These are phyloP conservation scores for Prunus mume DNA, from an alignment of 306 rosid species.

Conservation along the genomic window DNA sequence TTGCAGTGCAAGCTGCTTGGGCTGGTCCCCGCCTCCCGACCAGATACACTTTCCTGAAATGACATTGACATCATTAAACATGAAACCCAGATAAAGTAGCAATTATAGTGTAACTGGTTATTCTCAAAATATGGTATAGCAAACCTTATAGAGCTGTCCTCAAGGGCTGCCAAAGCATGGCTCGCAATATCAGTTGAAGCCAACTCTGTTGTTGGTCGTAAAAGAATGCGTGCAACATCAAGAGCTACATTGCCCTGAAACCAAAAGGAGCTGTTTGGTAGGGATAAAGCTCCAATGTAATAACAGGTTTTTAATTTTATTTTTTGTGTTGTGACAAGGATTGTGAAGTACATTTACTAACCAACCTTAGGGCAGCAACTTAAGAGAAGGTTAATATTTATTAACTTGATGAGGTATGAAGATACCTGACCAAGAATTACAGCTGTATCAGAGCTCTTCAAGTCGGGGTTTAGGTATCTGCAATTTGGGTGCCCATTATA, in stretches of 20 bases:
- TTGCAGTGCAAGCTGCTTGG: conserved; percentile 94
- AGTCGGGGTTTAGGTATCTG: conserved; percentile 62
- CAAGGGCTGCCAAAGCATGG: conserved; percentile 73
- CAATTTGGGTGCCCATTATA: conserved; percentile 95
- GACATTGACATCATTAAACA: conserved; percentile 22
- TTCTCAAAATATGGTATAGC: conserved; percentile 15
- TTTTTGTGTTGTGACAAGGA: background rate
- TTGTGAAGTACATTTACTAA: background rate
- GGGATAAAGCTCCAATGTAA: background rate
- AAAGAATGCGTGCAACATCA: conserved; percentile 85
- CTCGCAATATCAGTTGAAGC: conserved; percentile 78
- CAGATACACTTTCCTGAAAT: conserved; percentile 74
- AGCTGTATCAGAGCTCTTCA: conserved; percentile 76
- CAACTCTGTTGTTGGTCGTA: conserved; percentile 68
- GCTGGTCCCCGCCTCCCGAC: conserved; percentile 99
- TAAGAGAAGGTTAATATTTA: background rate
- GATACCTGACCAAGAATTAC: conserved; percentile 94
- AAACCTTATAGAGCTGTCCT: conserved; percentile 84
- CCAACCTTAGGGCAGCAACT: background rate
- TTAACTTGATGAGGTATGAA: conserved; percentile 9
- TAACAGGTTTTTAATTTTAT: too few species aligned
- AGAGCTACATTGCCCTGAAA: conserved; percentile 96
- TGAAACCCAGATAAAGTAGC: conserved; percentile 4
- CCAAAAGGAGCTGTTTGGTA: conserved; percentile 15
- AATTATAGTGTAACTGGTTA: background rate